Evolutionary conservation across 1,139 yeast genomes (phyloP), one percentile per base, ranked within the genome.

Genomic region (Yamadazyma taylorii): DNA sequence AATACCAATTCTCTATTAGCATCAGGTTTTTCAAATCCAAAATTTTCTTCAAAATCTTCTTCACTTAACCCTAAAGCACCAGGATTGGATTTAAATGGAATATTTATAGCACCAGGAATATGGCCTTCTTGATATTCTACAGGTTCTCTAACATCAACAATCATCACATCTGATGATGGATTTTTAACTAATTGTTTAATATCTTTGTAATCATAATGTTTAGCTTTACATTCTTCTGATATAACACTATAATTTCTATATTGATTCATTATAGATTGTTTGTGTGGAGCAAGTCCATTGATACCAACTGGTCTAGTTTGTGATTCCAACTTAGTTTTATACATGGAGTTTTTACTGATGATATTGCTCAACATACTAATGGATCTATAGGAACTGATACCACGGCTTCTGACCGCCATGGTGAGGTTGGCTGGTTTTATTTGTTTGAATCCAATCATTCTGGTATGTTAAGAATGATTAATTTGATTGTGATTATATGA

Each of bases 101-200:
- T 75, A 58, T 92, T 92, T 45, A 89, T 64, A 11, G 98, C 83
- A 21, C 79, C 76, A 21, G 97, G 97, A 51, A 92, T 85, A 56
- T 73, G 76, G 25, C 88, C 89, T 42, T 70, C 79, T 33, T 67
- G 65, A 56, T 60, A 86, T 63, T 92, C 98, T 35, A 71, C 72
- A 3, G 97, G 96, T 63, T 92, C 98, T 56, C 98, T 80, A 23
- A 87, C 97, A 56, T 92, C 98, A 16, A 90, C 79, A 32, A 90
- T 63, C 31, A 85, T 72, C 17, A 74, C 61, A 25, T 72, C 61
- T 9, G 73, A 66, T 19, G 55, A 55, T 6, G 75, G 75, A 34
- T 66, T 47, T 3, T 61, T 46, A 26, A 71, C 69, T 22, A 82
- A 52, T 24, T 66, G 58, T 55, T 79, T 78, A 49, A 85, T 66